Base-by-base conservation (phyloP, 495 filamentous ascomycete species). In the Oleoguttula mirabilis region DNA sequence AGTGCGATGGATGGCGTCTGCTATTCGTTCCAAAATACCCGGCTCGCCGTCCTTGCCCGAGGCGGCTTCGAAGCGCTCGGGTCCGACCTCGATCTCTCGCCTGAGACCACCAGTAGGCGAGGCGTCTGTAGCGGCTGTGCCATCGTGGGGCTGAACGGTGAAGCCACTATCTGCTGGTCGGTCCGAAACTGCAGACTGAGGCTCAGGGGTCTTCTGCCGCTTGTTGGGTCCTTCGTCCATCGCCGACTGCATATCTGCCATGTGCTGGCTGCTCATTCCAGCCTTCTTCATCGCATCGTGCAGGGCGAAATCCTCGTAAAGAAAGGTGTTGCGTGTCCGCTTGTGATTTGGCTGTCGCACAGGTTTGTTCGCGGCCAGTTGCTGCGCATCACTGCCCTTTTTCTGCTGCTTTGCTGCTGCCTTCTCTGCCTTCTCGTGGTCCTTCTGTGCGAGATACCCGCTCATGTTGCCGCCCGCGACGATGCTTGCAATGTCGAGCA, bases 401-500 rank as follows among this genome's bases (percentile, higher is more conserved):
- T 76, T 75, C 39, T 36, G 36, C 37, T 51, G 45, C 52, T 79
- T 82, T 39, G 70, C 72, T n/a, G 66, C 64, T 0, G 67, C 67
- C 64, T 71, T 78, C 40, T 77, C 82, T n/a, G 71, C 73, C 66
- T 93, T 95, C 55, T 93, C 85, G 60, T 81, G 86, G 51, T 96
- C 92, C 54, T 85, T 81, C 55, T 82, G 83, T 4, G 85, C 88
- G 10, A 98, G 67, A 51, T 85, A 94, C 52, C 96, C 92, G 40
- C 76, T 79, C 31, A 88, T 88, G 63, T 95, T 84, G 25, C 90
- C 92, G 45, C 81, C 86, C 0, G 77, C 74, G 16, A 98, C 87
- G 50, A 98, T 93, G 45, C 79, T 88, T 16, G 90, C 90, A 22
- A 98, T 86, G 56, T 98, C 87, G 11, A 96, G 66, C 3, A 90